These are phyloP conservation scores for Calocera cornea DNA, from an alignment of 768 basidiomycete genomes.

Conservation along the genomic window DNA sequence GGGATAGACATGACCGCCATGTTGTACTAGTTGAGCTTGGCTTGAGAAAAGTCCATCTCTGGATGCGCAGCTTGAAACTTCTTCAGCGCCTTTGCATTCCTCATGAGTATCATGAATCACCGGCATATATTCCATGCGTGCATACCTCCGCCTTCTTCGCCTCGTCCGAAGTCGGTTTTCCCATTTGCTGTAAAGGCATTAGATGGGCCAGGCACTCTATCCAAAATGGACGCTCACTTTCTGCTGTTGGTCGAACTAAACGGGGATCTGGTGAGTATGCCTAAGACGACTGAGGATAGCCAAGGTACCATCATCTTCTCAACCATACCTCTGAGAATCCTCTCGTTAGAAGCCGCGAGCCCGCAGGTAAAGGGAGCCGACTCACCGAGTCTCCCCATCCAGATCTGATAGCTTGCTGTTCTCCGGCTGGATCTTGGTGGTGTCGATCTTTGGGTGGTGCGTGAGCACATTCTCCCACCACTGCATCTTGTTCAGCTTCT, in stretches of 20 bases:
- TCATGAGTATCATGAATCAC: constrained; percentile 7
- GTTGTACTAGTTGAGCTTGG: constrained; percentile 68
- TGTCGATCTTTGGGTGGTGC: constrained; percentile 93
- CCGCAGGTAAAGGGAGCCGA: not conserved
- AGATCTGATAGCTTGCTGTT: constrained; percentile 94
- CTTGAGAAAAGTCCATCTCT: constrained; percentile 87
- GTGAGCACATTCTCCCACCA: constrained; percentile 98
- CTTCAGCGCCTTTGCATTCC: constrained; percentile 47
- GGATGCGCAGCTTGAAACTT: constrained; percentile 86
- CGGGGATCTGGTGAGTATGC: not conserved
- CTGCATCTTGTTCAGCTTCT: constrained; percentile 73
- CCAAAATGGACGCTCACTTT: constrained; percentile 33
- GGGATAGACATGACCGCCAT: no score
- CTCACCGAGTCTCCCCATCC: constrained; percentile 82
- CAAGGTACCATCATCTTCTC: constrained; percentile 98
- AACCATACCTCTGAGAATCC: constrained; percentile 69
- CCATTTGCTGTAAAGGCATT: constrained; percentile 56
- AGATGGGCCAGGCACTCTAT: constrained; percentile 7
- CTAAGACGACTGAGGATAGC: constrained; percentile 8
- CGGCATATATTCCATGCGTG: not conserved
- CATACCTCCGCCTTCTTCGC: constrained; percentile 79
- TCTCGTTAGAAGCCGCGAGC: not conserved
- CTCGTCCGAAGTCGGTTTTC: constrained; percentile 90
- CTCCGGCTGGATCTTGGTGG: constrained; percentile 84
- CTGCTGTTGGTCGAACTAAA: constrained; percentile 65